Base-by-base conservation (phyloP, 805 yeast species). In the Yamadazyma insecticola region DNA sequence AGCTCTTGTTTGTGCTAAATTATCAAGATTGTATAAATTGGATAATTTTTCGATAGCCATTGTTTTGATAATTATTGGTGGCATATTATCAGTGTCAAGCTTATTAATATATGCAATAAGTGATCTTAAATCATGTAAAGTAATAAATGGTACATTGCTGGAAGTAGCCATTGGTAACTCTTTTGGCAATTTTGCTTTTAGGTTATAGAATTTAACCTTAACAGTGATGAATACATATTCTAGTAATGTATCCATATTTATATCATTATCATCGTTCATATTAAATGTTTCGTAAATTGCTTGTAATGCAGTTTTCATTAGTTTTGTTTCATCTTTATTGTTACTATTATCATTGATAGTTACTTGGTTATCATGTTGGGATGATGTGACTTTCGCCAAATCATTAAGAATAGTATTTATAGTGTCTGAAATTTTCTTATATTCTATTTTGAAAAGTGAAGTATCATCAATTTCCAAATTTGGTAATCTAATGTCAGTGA, bases 401-500 rank as follows among this genome's bases (percentile, higher is more conserved):
- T 55, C 63, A 24, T 44, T 43, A 20, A 60, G 41, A 5, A 62
- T 26, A 23, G 48, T 47, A 13, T 55, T 45, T 26, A 57, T 41
- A 14, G 53, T 45, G 16, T 50, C 58, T 40, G 48, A 51, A 28
- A 47, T 48, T 37, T 40, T 45, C 14, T 30, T 30, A 27, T 41
- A 51, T 22, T 50, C 53, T 10, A 40, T 32, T 16, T 39, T 40
- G 31, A 36, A 43, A 11, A 45, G 44, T 6, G 50, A 37, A 36
- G 48, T 42, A 13, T 40, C 38, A 6, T 45, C 47, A n/a, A 43
- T 44, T 17, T 43, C 45, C n/a, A 66, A 67, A 18, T 58, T 63
- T 1, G 94, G 92, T 18, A 83, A 62, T 72, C 79, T 76, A 13
- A 84, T 73, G 55, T 84, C 92, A 3, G 86, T 83, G 12, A 71